Conservation (phyloP, 2,329 filamentous ascomycete genomes). For the Trichophyton simii region DNA sequence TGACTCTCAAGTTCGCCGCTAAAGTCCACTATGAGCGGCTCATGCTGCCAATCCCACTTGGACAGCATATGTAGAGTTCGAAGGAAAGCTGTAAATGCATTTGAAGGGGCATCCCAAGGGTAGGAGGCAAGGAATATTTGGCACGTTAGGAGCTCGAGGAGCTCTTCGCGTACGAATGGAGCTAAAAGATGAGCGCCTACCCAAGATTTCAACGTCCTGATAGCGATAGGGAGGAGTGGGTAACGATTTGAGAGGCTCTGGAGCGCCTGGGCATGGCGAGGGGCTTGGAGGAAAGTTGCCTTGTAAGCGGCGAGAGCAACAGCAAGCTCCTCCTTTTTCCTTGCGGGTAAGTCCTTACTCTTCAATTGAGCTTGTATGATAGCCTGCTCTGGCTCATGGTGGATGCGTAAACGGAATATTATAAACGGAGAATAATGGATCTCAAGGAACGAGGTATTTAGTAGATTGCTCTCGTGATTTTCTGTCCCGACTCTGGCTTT, state of each 20-base stretch:
- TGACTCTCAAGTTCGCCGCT: constrained; percentile 48
- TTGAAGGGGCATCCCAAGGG: constrained; percentile 68
- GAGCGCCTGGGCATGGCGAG: constrained; percentile 70
- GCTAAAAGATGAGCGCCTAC: constrained; percentile 70
- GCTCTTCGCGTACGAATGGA: constrained; percentile 61
- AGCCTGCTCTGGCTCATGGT: constrained; percentile 74
- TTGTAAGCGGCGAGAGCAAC: constrained; percentile 58
- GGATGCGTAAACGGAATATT: constrained; percentile 72
- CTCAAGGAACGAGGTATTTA: constrained; percentile 75
- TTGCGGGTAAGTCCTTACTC: constrained; percentile 55
- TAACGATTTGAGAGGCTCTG: constrained; percentile 69
- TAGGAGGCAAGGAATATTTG: constrained; percentile 68
- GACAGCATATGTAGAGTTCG: constrained; percentile 68
- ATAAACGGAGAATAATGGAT: constrained; percentile 59
- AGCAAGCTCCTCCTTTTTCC: constrained; percentile 55
- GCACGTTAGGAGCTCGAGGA: constrained; percentile 71
- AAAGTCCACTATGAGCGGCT: constrained; percentile 70
- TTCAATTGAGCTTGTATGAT: constrained; percentile 68
- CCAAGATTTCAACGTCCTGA: constrained; percentile 81
- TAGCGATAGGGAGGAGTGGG: constrained; percentile 65
- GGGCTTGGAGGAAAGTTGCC: constrained; percentile 57
- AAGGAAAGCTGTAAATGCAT: constrained; percentile 65
- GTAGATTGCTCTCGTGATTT: constrained; percentile 52
- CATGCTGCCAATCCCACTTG: constrained; percentile 81
- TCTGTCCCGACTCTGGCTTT: constrained; percentile 67